Conservation (phyloP, 768 basidiomycete genomes). For the Russula virescens region DNA sequence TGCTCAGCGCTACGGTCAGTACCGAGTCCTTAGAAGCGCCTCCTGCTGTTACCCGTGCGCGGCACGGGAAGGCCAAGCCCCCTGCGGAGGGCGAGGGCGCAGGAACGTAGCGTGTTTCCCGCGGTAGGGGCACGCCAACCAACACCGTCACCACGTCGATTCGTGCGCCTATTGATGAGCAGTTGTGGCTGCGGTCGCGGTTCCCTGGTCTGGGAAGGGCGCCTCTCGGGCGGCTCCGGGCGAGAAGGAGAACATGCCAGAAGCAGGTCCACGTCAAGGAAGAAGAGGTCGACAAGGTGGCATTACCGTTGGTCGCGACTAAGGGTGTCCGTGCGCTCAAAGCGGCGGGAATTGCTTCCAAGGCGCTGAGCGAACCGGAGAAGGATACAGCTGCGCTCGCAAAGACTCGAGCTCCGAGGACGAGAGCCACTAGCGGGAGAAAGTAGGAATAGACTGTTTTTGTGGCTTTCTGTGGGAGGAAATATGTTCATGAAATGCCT, state of each 20-base stretch:
- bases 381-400: constrained; percentile 13
- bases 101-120: constrained; percentile 15
- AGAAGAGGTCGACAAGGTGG: constrained; percentile 4
- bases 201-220: constrained; percentile 7
- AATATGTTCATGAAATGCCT: too few species aligned
- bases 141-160: constrained; percentile 12
- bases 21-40: constrained; percentile 17
- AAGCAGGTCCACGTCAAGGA: constrained; percentile 15
- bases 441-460: background rate
- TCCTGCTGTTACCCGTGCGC: background rate
- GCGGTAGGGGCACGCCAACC: constrained; percentile 24
- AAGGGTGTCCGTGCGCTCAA: constrained; percentile 15
- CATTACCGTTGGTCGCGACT: background rate
- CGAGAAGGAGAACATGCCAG: constrained; percentile 35
- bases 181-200: background rate
- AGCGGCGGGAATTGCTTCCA: constrained; percentile 2
- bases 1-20: constrained; percentile 2
- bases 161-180: constrained; percentile 6
- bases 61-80: constrained; percentile 14
- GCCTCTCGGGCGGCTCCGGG: background rate
- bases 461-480: background rate
- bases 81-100: constrained; percentile 8
- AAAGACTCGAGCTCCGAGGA: constrained; percentile 24
- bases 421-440: constrained; percentile 15
- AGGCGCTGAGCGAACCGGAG: constrained; percentile 23